Conservation (phyloP, 371 early-diverging fungal genomes). For the Mortierella sp. region DNA sequence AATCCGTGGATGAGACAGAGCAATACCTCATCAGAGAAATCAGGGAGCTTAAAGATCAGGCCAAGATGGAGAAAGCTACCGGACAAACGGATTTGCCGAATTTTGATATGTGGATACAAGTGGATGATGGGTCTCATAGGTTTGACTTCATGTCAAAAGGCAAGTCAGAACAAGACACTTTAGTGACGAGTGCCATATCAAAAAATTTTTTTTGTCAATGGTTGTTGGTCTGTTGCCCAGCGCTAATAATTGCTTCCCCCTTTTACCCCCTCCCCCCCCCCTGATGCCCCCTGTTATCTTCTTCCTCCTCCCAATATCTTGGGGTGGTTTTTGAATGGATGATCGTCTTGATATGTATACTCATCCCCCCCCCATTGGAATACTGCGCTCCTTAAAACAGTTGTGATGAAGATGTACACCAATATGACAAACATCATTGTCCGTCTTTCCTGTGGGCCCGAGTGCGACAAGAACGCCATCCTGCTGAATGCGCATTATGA, state of each 20-base stretch:
- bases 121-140: constrained; percentile 74
- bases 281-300: no score
- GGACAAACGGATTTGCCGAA: constrained; percentile 50
- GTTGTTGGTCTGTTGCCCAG: no score
- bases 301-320: neutral
- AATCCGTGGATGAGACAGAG: constrained; percentile 35
- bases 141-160: constrained; percentile 83
- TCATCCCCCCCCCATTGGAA: neutral
- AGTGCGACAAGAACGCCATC: constrained; percentile 74
- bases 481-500: constrained; percentile 83
- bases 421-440: constrained; percentile 84
- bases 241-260: no score
- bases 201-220: neutral
- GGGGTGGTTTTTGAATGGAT: neutral
- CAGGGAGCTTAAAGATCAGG: constrained; percentile 21
- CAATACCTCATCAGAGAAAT: constrained; percentile 27
- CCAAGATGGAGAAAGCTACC: constrained; percentile 16
- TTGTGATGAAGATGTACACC: constrained; percentile 75
- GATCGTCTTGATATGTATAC: neutral
- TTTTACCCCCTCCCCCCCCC: no score
- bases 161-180: constrained; percentile 22
- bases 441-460: constrained; percentile 75
- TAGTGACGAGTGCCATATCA: no score
- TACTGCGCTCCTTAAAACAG: constrained; percentile 35
- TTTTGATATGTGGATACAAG: constrained; percentile 72